These are phyloP conservation scores for Ophiosphaerella korrae DNA, from an alignment of 2,329 filamentous ascomycete species.

Conservation along the genomic window DNA sequence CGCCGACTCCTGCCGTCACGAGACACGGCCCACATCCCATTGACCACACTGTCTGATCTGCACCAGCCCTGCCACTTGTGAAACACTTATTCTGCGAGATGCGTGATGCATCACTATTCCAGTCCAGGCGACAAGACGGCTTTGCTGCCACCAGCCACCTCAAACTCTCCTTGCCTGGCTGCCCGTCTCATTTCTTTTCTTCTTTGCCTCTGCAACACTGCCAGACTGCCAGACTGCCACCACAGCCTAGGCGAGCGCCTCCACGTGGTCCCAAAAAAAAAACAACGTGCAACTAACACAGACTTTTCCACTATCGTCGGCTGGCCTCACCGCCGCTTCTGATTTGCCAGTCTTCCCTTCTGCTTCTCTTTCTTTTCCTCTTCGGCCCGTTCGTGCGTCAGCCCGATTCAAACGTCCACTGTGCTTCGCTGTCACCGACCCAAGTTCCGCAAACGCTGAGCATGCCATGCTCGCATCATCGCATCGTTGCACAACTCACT, in stretches of 20 bases:
- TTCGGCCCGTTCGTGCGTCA: conserved; percentile 3
- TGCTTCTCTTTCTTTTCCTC: conserved; percentile 7
- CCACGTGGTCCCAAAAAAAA: conserved; percentile 2
- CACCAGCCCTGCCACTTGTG: conserved; percentile 21
- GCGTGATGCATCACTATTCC: background rate
- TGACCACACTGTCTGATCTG: conserved; percentile 27
- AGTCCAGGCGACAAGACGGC: background rate
- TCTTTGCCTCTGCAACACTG: background rate
- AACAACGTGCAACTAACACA: too few species aligned
- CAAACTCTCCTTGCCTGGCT: background rate
- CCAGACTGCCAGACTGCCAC: background rate
- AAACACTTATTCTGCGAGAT: conserved; percentile 20
- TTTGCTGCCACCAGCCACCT: background rate
- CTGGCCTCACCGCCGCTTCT: background rate
- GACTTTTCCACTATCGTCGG: background rate
- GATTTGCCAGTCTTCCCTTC: conserved; percentile 4
- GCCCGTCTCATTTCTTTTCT: background rate
- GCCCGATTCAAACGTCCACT: conserved; percentile 6
- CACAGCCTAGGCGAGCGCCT: conserved; percentile 1
- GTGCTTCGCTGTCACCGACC: background rate
- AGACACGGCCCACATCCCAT: conserved; percentile 21
- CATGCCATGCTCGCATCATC: too few species aligned
- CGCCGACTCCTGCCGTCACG: conserved; percentile 13
- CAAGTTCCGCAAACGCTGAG: background rate
- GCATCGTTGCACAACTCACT: too few species aligned